Conservation (phyloP, 2,329 filamentous ascomycete genomes). For the Myriosclerotinia curreyana region DNA sequence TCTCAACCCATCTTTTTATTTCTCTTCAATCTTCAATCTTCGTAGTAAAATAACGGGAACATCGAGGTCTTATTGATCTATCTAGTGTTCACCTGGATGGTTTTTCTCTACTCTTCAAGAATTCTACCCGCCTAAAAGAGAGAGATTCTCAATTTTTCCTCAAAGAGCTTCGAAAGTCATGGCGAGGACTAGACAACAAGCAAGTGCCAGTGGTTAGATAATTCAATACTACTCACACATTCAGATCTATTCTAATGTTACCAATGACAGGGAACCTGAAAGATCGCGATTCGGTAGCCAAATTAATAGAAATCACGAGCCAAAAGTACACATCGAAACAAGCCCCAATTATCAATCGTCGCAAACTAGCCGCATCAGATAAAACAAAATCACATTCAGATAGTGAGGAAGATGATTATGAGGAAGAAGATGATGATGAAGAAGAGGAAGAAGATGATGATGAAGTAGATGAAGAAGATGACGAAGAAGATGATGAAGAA, state of each 20-base stretch:
- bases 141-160: not conserved
- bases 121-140: no score
- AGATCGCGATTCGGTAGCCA: not conserved
- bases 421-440: not conserved
- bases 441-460: not conserved
- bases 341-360: not conserved
- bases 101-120: no score
- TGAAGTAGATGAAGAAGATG: not conserved
- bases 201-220: not conserved
- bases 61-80: no score
- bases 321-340: not conserved
- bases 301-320: not conserved
- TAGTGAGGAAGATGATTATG: not conserved
- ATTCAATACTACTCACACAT: not conserved
- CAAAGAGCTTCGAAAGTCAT: not conserved
- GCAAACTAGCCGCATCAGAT: not conserved
- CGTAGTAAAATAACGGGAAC: not conserved
- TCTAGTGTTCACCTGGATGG: no score
- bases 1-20: conserved; percentile 1
- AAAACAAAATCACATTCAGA: not conserved
- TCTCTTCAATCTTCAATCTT: not conserved
- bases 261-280: not conserved
- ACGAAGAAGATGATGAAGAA: not conserved
- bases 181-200: no score
- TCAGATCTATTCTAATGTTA: not conserved